phyloP scores from a whole-genome alignment of 1,284 basidiomycete genomes.

The Macrocystidia cucumis region DNA sequence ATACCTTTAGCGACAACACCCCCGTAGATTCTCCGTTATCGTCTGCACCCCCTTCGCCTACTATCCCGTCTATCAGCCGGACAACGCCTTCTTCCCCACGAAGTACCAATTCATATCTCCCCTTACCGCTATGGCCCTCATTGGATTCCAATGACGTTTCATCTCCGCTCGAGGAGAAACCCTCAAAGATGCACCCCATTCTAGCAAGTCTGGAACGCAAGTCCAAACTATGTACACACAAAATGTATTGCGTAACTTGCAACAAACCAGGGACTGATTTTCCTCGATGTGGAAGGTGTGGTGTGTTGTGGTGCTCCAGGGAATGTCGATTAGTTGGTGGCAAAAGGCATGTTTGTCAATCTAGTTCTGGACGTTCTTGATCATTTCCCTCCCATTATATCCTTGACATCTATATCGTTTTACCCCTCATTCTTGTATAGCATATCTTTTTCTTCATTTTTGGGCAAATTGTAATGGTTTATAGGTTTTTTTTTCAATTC shows the following conservation, averaged over 20 bases:
- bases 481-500: too few relatives aligned
- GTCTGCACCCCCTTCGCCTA: conserved; percentile 16
- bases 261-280: conserved; percentile 49
- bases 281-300: conserved; percentile 58
- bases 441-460: too few relatives aligned
- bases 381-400: too few relatives aligned
- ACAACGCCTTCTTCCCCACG: conserved; percentile 16
- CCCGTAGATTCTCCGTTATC: conserved; percentile 21
- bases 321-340: conserved; percentile 48
- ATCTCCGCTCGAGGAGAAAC: too few relatives aligned
- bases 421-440: too few relatives aligned
- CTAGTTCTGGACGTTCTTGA: too few relatives aligned
- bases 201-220: conserved; percentile 46
- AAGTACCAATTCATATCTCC: conserved; percentile 15
- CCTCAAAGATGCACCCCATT: conserved; percentile 39
- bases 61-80: conserved; percentile 25
- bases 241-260: conserved; percentile 46
- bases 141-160: too few relatives aligned
- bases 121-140: too few relatives aligned
- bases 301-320: conserved; percentile 62
- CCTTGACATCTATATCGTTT: too few relatives aligned
- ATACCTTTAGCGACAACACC: conserved; percentile 5
- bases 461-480: too few relatives aligned
- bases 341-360: conserved; percentile 42
- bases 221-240: conserved; percentile 41